phyloP scores from a whole-genome alignment of 148 eudicot species.

The Amaranthus hypochondriacus region DNA sequence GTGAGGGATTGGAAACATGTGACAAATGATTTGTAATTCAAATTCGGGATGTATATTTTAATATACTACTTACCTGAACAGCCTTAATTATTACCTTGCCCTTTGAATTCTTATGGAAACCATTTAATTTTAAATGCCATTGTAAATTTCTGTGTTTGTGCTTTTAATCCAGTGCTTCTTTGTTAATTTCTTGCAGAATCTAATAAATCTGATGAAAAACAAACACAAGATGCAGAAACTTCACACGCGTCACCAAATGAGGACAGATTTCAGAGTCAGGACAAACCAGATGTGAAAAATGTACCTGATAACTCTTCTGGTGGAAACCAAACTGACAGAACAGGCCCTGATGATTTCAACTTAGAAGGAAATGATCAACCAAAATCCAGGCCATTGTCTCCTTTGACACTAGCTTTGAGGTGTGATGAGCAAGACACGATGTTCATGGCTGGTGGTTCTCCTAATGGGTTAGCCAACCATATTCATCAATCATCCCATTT shows the following conservation, averaged over 20 bases:
- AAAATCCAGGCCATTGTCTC: slow-evolving; percentile 75
- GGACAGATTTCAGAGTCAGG: slow-evolving; percentile 39
- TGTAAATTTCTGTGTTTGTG: background rate
- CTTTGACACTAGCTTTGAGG: slow-evolving; percentile 71
- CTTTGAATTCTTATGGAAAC: background rate
- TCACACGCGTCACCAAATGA: slow-evolving; percentile 40
- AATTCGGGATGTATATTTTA: background rate
- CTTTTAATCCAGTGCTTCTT: background rate
- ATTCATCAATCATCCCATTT: slow-evolving; percentile 35
- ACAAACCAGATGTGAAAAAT: slow-evolving; percentile 35
- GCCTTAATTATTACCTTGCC: background rate
- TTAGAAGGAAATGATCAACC: slow-evolving; percentile 54
- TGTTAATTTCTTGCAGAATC: slow-evolving; percentile 43
- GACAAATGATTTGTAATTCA: no score
- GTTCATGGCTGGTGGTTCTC: slow-evolving; percentile 50
- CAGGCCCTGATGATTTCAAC: slow-evolving; percentile 41
- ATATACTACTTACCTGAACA: background rate
- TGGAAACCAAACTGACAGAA: slow-evolving; percentile 43
- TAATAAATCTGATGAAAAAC: slow-evolving; percentile 42
- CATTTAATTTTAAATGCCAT: background rate
- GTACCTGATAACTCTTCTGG: slow-evolving; percentile 31
- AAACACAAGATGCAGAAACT: slow-evolving; percentile 40
- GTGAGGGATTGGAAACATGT: no score
- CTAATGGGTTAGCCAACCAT: slow-evolving; percentile 36
- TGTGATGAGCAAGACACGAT: slow-evolving; percentile 78